Evolutionary conservation across 169 alveolate genomes (phyloP).

Genomic region (Toxoplasma gondii): DNA sequence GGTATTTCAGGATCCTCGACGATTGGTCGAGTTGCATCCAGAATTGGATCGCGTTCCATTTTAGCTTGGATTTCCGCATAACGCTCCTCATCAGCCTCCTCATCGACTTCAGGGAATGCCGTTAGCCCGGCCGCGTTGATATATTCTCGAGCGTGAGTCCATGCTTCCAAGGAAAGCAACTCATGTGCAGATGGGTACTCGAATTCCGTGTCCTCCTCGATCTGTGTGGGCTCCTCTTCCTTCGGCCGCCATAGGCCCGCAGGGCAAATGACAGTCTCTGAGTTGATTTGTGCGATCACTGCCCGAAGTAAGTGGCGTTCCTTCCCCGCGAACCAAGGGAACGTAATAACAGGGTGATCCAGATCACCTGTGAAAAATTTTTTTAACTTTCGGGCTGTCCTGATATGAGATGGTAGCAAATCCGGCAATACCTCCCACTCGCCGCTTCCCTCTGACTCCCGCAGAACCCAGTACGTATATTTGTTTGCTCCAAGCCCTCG

Average conservation of each 20-base stretch:
- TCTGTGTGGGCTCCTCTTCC: conserved; percentile 21
- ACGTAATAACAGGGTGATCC: conserved; percentile 24
- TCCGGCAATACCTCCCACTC: conserved; percentile 57
- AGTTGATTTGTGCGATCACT: conserved; percentile 28
- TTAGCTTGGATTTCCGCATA: conserved; percentile 5
- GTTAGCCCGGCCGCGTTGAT: conserved; percentile 36
- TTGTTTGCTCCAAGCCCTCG: conserved; percentile 84
- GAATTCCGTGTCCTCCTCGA: conserved; percentile 61
- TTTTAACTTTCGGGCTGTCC: conserved; percentile 48
- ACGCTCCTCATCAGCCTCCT: conserved; percentile 47
- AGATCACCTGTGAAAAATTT: conserved; percentile 58
- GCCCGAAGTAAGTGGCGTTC: conserved; percentile 54
- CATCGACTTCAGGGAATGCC: conserved; percentile 58
- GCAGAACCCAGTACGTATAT: conserved; percentile 80
- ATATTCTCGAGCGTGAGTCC: conserved; percentile 54
- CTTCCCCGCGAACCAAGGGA: conserved; percentile 62
- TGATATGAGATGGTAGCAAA: conserved; percentile 45
- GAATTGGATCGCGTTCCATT: conserved; percentile 56
- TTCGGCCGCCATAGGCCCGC: conserved; percentile 34
- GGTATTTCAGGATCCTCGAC: conserved; percentile 34
- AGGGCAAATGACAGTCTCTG: conserved; percentile 52
- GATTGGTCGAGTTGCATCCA: conserved; percentile 33
- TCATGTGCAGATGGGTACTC: conserved; percentile 33
- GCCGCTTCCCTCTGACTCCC: conserved; percentile 53
- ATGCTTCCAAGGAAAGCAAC: conserved; percentile 1